A percentile compares a stretch with the other conserved stretches of the same genome.
Conservation (phyloP, 306 rosid species). For the Rubus idaeus region DNA sequence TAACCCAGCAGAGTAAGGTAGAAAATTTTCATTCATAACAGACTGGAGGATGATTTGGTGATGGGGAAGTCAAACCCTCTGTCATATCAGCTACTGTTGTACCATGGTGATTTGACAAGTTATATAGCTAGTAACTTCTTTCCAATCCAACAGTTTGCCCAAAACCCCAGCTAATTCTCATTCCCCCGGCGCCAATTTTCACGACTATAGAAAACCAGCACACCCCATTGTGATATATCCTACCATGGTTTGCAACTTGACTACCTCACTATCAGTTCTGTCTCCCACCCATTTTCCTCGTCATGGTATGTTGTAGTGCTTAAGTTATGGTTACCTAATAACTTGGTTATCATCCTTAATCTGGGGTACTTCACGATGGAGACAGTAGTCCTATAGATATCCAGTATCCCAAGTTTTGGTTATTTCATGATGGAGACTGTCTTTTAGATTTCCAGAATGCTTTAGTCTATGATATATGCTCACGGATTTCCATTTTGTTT, state of each 20-base stretch:
- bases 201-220: not conserved
- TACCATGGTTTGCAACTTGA: not conserved
- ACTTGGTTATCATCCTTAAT: not conserved
- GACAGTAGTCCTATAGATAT: not conserved
- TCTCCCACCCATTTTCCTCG: not conserved
- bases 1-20: not conserved
- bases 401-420: not conserved
- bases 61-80: not conserved
- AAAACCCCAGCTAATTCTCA: not conserved
- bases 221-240: not conserved
- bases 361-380: not conserved
- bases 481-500: slow-evolving; percentile 1
- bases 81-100: not conserved
- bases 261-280: not conserved
- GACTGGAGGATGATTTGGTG: not conserved
- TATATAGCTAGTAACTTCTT: not conserved
- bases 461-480: not conserved
- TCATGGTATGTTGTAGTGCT: not conserved
- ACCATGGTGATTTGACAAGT: not conserved
- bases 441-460: not conserved
- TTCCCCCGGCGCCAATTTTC: not conserved
- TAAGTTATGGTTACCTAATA: not conserved
- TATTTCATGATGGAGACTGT: not conserved
- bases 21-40: not conserved
- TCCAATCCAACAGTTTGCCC: not conserved